phyloP scores from a whole-genome alignment of 495 filamentous ascomycete genomes.

The Aspergillus homomorphus region DNA sequence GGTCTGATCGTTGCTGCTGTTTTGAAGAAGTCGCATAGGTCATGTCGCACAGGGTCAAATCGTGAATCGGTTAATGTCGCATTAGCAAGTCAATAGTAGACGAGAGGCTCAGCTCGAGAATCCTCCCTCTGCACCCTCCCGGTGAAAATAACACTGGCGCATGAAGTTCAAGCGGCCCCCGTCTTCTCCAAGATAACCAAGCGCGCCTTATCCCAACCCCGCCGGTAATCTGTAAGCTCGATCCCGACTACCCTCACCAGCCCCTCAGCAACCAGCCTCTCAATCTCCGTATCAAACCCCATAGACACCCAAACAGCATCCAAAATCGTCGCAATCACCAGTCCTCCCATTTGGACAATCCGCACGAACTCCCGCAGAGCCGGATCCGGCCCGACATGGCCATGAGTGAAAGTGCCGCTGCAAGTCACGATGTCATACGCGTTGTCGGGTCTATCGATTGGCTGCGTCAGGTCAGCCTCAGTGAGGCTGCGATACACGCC shows the following conservation, averaged over 20 bases:
- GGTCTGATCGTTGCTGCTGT: no score
- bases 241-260: constrained; percentile 29
- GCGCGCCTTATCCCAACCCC: constrained; percentile 38
- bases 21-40: no score
- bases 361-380: constrained; percentile 41
- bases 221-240: constrained; percentile 39
- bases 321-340: constrained; percentile 45
- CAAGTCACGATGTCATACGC: constrained; percentile 46
- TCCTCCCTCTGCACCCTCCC: no score
- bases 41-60: no score
- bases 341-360: constrained; percentile 32
- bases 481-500: constrained; percentile 40
- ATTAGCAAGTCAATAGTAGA: no score
- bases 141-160: no score
- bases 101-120: no score
- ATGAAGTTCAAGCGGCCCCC: constrained; percentile 20
- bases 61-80: no score
- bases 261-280: constrained; percentile 29
- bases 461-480: constrained; percentile 36
- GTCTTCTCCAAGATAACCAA: constrained; percentile 34
- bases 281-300: constrained; percentile 40
- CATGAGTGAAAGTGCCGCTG: constrained; percentile 45
- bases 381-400: constrained; percentile 45
- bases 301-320: constrained; percentile 37
- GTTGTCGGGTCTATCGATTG: constrained; percentile 26